Evolutionary conservation across 2,329 filamentous ascomycete species (phyloP).

Genomic region (Trichoderma oligosporum): DNA sequence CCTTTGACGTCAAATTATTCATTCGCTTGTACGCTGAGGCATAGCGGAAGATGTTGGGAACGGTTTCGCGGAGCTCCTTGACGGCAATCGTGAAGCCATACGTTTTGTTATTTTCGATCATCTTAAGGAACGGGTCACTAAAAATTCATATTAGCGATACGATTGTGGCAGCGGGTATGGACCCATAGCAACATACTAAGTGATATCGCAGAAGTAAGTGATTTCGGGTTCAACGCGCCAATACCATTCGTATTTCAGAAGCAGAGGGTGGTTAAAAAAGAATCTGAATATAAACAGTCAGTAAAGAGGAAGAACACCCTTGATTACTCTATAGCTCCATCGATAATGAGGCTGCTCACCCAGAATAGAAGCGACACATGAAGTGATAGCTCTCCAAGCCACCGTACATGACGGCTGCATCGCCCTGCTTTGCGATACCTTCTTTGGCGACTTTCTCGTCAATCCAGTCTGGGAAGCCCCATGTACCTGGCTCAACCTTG

Average conservation of each 20-base stretch:
- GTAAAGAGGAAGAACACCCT: background rate
- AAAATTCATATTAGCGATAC: conserved; percentile 19
- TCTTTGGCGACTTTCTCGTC: conserved; percentile 92
- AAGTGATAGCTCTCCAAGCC: conserved; percentile 98
- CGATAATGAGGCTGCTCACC: conserved; percentile 51
- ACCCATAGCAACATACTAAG: conserved; percentile 61
- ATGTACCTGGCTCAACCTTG: conserved; percentile 84
- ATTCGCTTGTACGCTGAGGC: conserved; percentile 95
- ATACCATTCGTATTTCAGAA: conserved; percentile 99
- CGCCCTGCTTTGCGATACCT: conserved; percentile 93
- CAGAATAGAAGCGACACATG: conserved; percentile 99
- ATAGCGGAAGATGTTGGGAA: conserved; percentile 97
- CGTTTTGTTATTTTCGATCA: conserved; percentile 93
- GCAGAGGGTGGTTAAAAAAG: conserved; percentile 94
- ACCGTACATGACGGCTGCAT: conserved; percentile 98
- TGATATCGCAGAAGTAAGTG: conserved; percentile 99
- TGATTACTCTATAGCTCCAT: background rate
- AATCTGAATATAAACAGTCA: conserved; percentile 49
- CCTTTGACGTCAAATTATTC: conserved; percentile 85
- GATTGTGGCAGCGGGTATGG: background rate
- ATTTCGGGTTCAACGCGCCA: conserved; percentile 99
- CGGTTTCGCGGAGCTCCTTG: conserved; percentile 95
- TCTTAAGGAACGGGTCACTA: conserved; percentile 91
- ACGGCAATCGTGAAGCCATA: conserved; percentile 99
- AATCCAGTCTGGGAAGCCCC: conserved; percentile 96